Conservation (phyloP, 805 yeast species). For the Myxozyma nipponensis region DNA sequence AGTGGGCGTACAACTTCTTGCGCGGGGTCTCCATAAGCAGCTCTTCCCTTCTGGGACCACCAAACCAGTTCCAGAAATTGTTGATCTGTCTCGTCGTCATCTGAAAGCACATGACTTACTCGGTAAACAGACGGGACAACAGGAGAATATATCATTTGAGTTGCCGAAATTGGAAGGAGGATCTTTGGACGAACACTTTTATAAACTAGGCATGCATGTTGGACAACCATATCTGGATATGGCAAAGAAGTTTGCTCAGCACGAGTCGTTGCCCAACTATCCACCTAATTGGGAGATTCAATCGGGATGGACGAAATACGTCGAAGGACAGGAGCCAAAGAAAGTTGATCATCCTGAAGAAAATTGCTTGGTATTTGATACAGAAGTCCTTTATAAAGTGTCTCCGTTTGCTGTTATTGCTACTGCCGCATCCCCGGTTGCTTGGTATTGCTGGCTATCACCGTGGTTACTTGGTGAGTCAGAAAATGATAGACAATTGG, state of each 20-base stretch:
- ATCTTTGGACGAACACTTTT: conserved; percentile 79
- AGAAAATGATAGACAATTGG: conserved; percentile 52
- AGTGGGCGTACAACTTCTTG: conserved; percentile 76
- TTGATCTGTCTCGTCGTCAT: conserved; percentile 57
- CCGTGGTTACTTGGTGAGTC: conserved; percentile 67
- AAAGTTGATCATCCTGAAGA: conserved; percentile 68
- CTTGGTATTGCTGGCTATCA: conserved; percentile 95
- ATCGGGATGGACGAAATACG: conserved; percentile 83
- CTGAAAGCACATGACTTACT: conserved; percentile 60
- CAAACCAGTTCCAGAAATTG: conserved; percentile 36
- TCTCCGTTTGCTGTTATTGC: conserved; percentile 77
- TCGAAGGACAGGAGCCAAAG: conserved; percentile 49
- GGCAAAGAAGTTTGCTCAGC: conserved; percentile 44
- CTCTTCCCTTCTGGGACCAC: conserved; percentile 49
- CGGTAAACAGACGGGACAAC: conserved; percentile 65
- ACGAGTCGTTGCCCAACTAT: conserved; percentile 32
- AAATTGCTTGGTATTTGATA: conserved; percentile 75
- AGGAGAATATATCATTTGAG: conserved; percentile 54
- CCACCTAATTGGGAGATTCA: conserved; percentile 51
- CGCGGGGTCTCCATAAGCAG: conserved; percentile 54
- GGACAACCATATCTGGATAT: conserved; percentile 57
- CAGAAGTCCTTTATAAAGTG: conserved; percentile 75
- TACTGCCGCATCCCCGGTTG: conserved; percentile 65
- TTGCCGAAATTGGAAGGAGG: conserved; percentile 73
- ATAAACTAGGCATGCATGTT: conserved; percentile 54